Conservation (phyloP, 352 stramenopile genomes). For the Phytophthora crassamura region DNA sequence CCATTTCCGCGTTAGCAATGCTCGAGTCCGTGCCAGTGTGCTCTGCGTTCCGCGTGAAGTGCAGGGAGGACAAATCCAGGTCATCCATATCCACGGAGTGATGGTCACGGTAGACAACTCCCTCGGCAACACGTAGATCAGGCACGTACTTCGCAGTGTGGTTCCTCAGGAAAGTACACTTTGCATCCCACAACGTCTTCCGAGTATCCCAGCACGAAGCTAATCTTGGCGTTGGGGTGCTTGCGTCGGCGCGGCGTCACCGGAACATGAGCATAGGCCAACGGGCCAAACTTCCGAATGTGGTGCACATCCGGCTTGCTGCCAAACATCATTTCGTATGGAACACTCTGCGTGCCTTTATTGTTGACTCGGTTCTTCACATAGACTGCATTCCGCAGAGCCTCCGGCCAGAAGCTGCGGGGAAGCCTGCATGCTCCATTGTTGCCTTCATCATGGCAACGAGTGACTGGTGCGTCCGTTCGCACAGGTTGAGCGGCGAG, state of each 20-base stretch:
- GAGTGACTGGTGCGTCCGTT: conserved; percentile 8
- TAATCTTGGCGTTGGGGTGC: conserved; percentile 4
- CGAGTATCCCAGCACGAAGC: conserved; percentile 7
- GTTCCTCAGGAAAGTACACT: conserved; percentile 9
- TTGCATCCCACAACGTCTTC: conserved; percentile 12
- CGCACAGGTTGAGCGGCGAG: conserved; percentile 9
- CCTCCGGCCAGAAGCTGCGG: conserved; percentile 15
- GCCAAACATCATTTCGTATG: conserved; percentile 9
- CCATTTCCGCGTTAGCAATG: neutral
- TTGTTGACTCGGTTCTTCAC: conserved; percentile 12
- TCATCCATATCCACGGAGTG: neutral
- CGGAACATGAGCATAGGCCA: conserved; percentile 6
- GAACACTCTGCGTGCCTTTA: conserved; percentile 1
- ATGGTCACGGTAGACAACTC: neutral
- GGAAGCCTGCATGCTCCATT: conserved; percentile 15
- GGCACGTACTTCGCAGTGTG: conserved; percentile 9
- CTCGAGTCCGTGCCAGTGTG: neutral
- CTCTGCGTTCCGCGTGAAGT: neutral
- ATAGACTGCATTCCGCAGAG: conserved; percentile 9
- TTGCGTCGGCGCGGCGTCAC: neutral
- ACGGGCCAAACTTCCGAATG: conserved; percentile 14
- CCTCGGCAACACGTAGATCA: conserved; percentile 7
- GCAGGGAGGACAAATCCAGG: neutral
- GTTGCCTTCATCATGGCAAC: conserved; percentile 8
- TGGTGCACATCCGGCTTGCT: conserved; percentile 13